Conservation (phyloP, 2,329 filamentous ascomycete species). For the Phyllosticta capitalensis region DNA sequence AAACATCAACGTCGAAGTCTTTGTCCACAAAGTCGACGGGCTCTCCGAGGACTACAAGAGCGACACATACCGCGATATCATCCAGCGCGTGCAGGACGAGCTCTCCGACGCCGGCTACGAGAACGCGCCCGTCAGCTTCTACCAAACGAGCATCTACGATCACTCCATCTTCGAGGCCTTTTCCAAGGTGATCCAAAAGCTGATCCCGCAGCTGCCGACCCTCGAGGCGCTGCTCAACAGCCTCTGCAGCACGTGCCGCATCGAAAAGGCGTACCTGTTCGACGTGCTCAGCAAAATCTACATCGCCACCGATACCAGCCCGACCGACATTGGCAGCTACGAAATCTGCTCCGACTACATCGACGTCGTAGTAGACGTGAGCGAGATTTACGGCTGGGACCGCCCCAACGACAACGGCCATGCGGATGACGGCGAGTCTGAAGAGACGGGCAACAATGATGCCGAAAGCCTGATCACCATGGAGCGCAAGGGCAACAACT, state of each 20-base stretch:
- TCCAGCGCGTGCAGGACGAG: slow-evolving; percentile 92
- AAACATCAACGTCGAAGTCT: slow-evolving; percentile 93
- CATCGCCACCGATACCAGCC: slow-evolving; percentile 88
- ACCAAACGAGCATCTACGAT: slow-evolving; percentile 96
- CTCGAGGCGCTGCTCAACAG: slow-evolving; percentile 92
- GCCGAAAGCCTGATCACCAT: slow-evolving; percentile 55
- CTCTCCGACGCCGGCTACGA: slow-evolving; percentile 88
- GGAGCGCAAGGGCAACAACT: slow-evolving; percentile 48
- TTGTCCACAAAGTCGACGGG: slow-evolving; percentile 99
- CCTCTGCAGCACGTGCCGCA: slow-evolving; percentile 83
- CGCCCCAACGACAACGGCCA: slow-evolving; percentile 28
- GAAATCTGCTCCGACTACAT: slow-evolving; percentile 99
- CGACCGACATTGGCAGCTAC: slow-evolving; percentile 90
- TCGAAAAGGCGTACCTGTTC: slow-evolving; percentile 97
- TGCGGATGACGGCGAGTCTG: slow-evolving; percentile 13
- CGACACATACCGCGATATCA: slow-evolving; percentile 93
- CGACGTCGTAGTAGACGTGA: slow-evolving; percentile 94
- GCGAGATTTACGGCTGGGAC: slow-evolving; percentile 83
- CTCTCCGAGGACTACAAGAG: slow-evolving; percentile 92
- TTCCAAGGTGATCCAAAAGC: slow-evolving; percentile 94
- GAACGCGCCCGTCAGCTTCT: slow-evolving; percentile 87
- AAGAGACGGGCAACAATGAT: slow-evolving; percentile 39
- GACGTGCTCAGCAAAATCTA: slow-evolving; percentile 98
- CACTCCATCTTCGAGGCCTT: slow-evolving; percentile 98
- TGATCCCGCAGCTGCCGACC: slow-evolving; percentile 86